Conservation (phyloP, 495 filamentous ascomycete genomes). For the Geoglossum glabrum region DNA sequence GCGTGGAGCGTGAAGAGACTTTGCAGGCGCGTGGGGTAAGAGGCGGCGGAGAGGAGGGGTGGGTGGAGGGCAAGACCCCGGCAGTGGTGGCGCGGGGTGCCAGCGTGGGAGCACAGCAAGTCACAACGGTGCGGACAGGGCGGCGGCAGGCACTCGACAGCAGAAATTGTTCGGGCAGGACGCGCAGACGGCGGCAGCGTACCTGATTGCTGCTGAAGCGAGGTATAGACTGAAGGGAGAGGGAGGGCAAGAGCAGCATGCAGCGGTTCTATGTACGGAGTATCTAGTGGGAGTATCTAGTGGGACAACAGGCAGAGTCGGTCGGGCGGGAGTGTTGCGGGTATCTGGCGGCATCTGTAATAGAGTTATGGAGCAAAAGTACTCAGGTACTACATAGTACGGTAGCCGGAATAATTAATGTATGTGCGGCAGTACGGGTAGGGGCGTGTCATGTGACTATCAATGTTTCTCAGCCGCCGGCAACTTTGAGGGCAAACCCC, state of each 20-base stretch:
- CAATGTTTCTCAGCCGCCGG: not conserved
- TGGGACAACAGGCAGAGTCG: not conserved
- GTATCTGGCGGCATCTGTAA: not conserved
- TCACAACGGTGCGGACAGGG: not conserved
- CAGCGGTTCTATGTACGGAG: not conserved
- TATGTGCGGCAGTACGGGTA: too few species aligned
- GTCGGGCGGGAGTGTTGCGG: not conserved
- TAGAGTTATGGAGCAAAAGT: not conserved
- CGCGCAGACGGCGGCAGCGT: not conserved
- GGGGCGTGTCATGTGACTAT: not conserved
- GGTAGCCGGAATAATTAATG: too few species aligned
- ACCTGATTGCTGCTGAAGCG: not conserved
- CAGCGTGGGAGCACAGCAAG: not conserved
- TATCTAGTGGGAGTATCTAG: not conserved
- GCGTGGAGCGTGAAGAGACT: conserved; percentile 3
- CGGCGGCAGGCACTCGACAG: not conserved
- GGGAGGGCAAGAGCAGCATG: not conserved
- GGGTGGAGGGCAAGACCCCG: not conserved
- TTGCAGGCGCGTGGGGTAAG: not conserved
- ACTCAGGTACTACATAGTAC: too few species aligned
- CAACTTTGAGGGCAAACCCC: too few species aligned
- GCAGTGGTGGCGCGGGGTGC: not conserved
- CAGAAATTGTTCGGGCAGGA: not conserved
- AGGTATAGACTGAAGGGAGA: not conserved
- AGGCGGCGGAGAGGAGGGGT: not conserved